phyloP scores from a whole-genome alignment of 2,329 filamentous ascomycete genomes.

The Diaporthe ampelina region DNA sequence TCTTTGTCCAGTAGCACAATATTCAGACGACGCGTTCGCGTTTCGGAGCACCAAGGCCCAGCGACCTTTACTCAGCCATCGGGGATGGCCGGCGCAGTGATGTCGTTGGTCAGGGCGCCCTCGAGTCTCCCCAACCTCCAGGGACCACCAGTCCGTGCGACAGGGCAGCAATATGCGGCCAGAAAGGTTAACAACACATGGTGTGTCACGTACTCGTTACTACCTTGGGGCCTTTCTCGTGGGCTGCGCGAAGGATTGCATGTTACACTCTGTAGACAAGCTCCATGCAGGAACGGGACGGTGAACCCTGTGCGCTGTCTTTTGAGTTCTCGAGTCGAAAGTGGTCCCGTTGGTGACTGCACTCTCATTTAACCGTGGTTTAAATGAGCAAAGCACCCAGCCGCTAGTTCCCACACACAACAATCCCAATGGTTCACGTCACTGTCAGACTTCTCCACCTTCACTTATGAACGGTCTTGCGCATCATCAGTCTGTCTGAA shows the following conservation, averaged over 20 bases:
- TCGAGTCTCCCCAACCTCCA: not conserved
- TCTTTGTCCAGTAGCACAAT: constrained; percentile 12
- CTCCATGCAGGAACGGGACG: constrained; percentile 27
- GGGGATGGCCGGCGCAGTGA: constrained; percentile 5
- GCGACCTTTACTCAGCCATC: not conserved
- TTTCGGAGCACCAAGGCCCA: not conserved
- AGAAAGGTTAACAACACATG: not conserved
- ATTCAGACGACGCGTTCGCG: constrained; percentile 27
- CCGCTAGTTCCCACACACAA: no score
- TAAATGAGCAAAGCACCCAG: constrained; percentile 10
- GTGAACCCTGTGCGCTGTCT: not conserved
- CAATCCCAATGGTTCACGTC: not conserved
- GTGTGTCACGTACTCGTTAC: not conserved
- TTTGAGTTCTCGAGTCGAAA: not conserved
- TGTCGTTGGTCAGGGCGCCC: not conserved
- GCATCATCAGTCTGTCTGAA: constrained; percentile 7
- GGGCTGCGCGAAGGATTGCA: not conserved
- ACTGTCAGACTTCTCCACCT: not conserved
- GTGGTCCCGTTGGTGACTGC: not conserved
- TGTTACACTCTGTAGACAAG: constrained; percentile 10
- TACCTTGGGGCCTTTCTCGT: not conserved
- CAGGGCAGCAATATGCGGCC: constrained; percentile 19
- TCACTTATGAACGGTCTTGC: not conserved
- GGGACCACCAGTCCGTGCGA: not conserved
- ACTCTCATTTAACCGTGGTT: not conserved